Percentiles rank a stretch among this genome's conserved stretches.
These are phyloP conservation scores for Fusarium verticillioides DNA, from an alignment of 2,329 filamentous ascomycete genomes.

Conservation along the genomic window DNA sequence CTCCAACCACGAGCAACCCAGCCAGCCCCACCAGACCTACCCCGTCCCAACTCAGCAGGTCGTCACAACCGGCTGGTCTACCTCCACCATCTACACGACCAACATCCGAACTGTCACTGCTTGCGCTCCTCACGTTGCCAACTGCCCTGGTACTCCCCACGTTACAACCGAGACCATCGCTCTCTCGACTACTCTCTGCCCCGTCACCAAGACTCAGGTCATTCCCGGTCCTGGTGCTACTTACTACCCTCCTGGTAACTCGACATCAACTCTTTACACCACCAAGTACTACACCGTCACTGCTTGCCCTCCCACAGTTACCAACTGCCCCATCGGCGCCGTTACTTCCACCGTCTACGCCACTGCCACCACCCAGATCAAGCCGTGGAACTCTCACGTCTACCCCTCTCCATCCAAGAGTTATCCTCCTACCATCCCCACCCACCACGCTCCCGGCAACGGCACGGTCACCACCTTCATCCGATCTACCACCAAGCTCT, in stretches of 20 bases:
- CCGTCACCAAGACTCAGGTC: slow-evolving; percentile 28
- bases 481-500: slow-evolving; percentile 15
- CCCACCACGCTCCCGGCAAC: slow-evolving; percentile 1
- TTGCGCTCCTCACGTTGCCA: slow-evolving; percentile 8
- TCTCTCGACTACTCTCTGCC: slow-evolving; percentile 20
- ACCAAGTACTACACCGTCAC: slow-evolving; percentile 33
- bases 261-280: slow-evolving; percentile 33
- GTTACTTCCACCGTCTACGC: slow-evolving; percentile 24
- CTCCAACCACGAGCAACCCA: not conserved
- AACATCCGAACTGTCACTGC: slow-evolving; percentile 35
- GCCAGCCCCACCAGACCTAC: not conserved
- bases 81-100: slow-evolving; percentile 34
- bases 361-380: slow-evolving; percentile 19
- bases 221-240: slow-evolving; percentile 7
- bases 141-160: slow-evolving; percentile 14
- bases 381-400: slow-evolving; percentile 4
- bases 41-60: not conserved
- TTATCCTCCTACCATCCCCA: not conserved
- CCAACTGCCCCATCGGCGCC: slow-evolving; percentile 17
- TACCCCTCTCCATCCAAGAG: slow-evolving; percentile 3
- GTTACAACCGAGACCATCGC: slow-evolving; percentile 24
- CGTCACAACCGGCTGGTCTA: slow-evolving; percentile 7
- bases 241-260: not conserved
- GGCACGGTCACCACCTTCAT: slow-evolving; percentile 9
- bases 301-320: slow-evolving; percentile 13